A percentile compares a stretch with the other conserved stretches of the same genome.
These are phyloP conservation scores for Suillus paluster DNA, from an alignment of 768 basidiomycete species.

Conservation along the genomic window DNA sequence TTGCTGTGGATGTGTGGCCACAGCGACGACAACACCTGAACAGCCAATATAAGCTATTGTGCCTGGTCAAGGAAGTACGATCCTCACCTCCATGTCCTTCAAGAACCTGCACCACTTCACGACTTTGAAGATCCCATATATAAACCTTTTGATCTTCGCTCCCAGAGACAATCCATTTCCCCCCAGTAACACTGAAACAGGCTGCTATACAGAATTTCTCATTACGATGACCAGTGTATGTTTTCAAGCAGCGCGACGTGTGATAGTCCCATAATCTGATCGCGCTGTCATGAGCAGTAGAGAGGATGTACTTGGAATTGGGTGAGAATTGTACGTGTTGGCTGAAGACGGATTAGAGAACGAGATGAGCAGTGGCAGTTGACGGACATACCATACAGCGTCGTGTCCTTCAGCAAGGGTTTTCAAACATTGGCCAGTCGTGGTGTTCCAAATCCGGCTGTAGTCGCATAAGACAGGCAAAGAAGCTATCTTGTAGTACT, in stretches of 20 bases:
- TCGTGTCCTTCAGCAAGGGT: conserved; percentile 91
- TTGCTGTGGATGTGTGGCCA: conserved; percentile 73
- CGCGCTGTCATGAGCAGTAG: conserved; percentile 90
- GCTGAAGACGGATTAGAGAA: conserved; percentile 40
- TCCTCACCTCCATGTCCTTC: conserved; percentile 72
- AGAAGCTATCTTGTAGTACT: conserved; percentile 31
- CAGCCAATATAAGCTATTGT: not conserved
- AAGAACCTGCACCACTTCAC: conserved; percentile 81
- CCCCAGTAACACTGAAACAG: conserved; percentile 83
- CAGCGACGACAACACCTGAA: conserved; percentile 15
- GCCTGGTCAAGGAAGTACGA: not conserved
- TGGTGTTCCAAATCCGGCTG: conserved; percentile 96
- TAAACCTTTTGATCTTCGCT: conserved; percentile 90
- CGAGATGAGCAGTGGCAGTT: not conserved
- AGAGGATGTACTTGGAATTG: conserved; percentile 93
- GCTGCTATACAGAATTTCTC: conserved; percentile 83
- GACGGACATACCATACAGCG: conserved; percentile 67
- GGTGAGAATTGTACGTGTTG: conserved; percentile 95
- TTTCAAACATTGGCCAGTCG: conserved; percentile 93
- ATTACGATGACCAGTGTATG: conserved; percentile 84
- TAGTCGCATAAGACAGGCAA: not conserved
- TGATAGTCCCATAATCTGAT: conserved; percentile 97
- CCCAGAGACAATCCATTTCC: conserved; percentile 90
- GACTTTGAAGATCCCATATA: conserved; percentile 89
- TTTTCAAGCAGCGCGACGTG: conserved; percentile 87